Evolutionary conservation across 1,284 basidiomycete genomes (phyloP).

Genomic region (Irpex sp.): DNA sequence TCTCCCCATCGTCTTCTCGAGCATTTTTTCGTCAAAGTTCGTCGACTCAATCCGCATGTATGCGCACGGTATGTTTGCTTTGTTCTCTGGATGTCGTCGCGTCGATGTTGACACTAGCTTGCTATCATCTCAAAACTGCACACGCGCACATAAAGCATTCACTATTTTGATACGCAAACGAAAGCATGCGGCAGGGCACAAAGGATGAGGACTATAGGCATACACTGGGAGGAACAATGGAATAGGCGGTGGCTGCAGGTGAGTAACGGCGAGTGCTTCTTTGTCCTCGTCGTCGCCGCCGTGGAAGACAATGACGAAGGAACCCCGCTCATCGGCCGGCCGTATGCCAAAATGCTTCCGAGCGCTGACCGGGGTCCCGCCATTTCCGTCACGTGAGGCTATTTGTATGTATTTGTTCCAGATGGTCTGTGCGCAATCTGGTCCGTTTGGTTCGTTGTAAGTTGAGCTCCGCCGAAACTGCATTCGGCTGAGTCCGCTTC

Average conservation of each 20-base stretch:
- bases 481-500: constrained; percentile 27
- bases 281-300: constrained; percentile 9
- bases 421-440: constrained; percentile 26
- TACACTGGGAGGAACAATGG: no score
- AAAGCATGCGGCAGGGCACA: not conserved
- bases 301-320: constrained; percentile 13
- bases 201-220: no score
- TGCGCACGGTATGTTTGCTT: constrained; percentile 10
- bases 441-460: not conserved
- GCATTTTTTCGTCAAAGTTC: not conserved
- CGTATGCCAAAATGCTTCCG: not conserved
- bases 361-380: constrained; percentile 18
- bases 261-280: not conserved
- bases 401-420: constrained; percentile 17
- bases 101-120: constrained; percentile 7
- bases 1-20: constrained; percentile 1
- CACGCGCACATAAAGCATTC: not conserved
- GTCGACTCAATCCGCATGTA: not conserved
- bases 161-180: not conserved
- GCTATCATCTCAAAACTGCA: not conserved
- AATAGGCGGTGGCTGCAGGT: no score
- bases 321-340: constrained; percentile 9
- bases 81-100: not conserved
- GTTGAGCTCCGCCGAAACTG: constrained; percentile 24
- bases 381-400: constrained; percentile 22